Evolutionary conservation across 2,329 filamentous ascomycete genomes (phyloP).

Genomic region (Zymoseptoria ardabiliae): DNA sequence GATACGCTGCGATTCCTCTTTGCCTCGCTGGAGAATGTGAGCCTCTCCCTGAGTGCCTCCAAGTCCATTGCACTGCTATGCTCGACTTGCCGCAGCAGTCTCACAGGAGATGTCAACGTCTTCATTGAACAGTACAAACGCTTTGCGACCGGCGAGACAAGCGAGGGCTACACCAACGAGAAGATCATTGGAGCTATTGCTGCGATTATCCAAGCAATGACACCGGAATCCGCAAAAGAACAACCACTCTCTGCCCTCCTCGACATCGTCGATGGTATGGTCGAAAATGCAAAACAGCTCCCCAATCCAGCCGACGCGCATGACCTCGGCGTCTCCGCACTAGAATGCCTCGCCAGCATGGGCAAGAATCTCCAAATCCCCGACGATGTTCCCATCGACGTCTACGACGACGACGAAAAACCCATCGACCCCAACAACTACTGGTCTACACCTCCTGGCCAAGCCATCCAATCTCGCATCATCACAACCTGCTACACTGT

Average conservation of each 20-base stretch:
- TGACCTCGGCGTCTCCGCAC: constrained; percentile 43
- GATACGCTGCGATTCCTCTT: constrained; percentile 69
- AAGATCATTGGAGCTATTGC: constrained; percentile 67
- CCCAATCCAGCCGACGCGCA: constrained; percentile 36
- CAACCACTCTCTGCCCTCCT: constrained; percentile 53
- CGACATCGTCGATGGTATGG: constrained; percentile 55
- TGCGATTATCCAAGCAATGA: constrained; percentile 65
- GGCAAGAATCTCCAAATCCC: constrained; percentile 65
- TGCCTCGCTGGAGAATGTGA: constrained; percentile 52
- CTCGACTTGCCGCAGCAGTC: constrained; percentile 62
- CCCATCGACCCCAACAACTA: constrained; percentile 30
- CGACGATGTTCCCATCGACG: constrained; percentile 58
- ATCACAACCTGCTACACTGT: constrained; percentile 43
- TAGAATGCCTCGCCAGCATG: constrained; percentile 63
- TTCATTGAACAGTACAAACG: constrained; percentile 66
- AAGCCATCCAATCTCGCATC: constrained; percentile 45
- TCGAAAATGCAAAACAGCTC: constrained; percentile 35
- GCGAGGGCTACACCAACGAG: constrained; percentile 65
- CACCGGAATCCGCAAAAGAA: constrained; percentile 49
- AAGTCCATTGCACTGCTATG: constrained; percentile 68
- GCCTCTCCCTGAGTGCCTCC: constrained; percentile 59
- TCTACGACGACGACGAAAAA: constrained; percentile 48
- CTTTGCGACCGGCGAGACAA: constrained; percentile 51
- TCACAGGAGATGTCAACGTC: constrained; percentile 59
- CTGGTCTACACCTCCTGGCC: constrained; percentile 45